A percentile compares a stretch with the other conserved stretches of the same genome.
These are phyloP conservation scores for Teunomyces gatunensis DNA, from an alignment of 805 yeast genomes.

Conservation along the genomic window DNA sequence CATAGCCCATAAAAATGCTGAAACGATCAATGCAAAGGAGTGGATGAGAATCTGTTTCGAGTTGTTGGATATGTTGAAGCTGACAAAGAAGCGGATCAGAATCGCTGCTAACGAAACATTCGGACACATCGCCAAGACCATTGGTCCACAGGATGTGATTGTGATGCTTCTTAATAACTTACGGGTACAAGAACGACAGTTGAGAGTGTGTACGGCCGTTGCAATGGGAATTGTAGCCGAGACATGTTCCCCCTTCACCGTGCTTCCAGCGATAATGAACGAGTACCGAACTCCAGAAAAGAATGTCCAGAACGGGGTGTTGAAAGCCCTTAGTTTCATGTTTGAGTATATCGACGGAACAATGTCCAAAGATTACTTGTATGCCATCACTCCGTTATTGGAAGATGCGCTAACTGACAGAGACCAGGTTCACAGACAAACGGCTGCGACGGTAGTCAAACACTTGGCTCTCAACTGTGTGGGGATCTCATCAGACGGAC, in stretches of 20 bases:
- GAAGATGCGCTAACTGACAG: slow-evolving; percentile 90
- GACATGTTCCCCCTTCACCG: slow-evolving; percentile 88
- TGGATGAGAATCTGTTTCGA: slow-evolving; percentile 98
- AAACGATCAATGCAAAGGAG: slow-evolving; percentile 82
- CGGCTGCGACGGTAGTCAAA: slow-evolving; percentile 83
- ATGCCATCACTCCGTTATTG: slow-evolving; percentile 71
- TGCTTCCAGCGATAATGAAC: slow-evolving; percentile 91
- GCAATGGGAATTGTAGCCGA: slow-evolving; percentile 97
- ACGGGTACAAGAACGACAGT: slow-evolving; percentile 91
- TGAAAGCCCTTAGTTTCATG: slow-evolving; percentile 86
- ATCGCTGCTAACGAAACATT: slow-evolving; percentile 86
- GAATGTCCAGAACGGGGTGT: slow-evolving; percentile 92
- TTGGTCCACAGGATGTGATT: slow-evolving; percentile 94
- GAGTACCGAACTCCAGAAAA: slow-evolving; percentile 90
- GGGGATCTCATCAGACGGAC: slow-evolving; percentile 73
- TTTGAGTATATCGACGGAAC: slow-evolving; percentile 83
- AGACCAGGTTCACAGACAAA: slow-evolving; percentile 91
- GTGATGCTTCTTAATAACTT: slow-evolving; percentile 80
- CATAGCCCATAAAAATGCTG: slow-evolving; percentile 78
- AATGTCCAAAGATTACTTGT: slow-evolving; percentile 78
- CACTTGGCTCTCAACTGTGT: slow-evolving; percentile 78
- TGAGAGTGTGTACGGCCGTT: slow-evolving; percentile 95
- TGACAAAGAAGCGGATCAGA: slow-evolving; percentile 72
- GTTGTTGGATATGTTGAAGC: slow-evolving; percentile 81
- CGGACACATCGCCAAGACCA: slow-evolving; percentile 85